phyloP scores from a whole-genome alignment of 176 grass and related monocot genomes.

The Juncus effusus region DNA sequence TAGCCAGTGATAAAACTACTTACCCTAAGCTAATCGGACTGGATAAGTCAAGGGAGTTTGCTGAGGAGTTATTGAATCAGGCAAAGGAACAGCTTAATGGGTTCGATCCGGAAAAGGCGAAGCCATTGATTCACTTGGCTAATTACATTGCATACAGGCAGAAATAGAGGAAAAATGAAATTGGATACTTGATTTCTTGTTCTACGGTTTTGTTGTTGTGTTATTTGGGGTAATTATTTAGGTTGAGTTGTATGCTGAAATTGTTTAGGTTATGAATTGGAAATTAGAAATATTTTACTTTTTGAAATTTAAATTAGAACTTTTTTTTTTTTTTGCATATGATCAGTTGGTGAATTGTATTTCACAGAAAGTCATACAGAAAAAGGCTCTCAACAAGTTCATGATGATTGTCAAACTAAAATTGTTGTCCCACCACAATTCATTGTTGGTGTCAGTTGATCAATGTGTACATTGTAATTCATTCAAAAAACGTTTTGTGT shows the following conservation, averaged over 20 bases:
- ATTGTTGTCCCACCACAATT: no score
- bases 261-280: no score
- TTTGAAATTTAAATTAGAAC: no score
- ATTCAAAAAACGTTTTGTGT: no score
- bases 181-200: slow-evolving; percentile 27
- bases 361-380: no score
- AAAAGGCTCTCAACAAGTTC: no score
- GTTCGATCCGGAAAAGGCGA: slow-evolving; percentile 56
- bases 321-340: no score
- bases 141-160: slow-evolving; percentile 73
- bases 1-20: slow-evolving; percentile 76
- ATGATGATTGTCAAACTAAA: no score
- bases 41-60: slow-evolving; percentile 60
- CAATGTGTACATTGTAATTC: no score
- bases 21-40: slow-evolving; percentile 69
- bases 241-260: slow-evolving; percentile 27
- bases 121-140: slow-evolving; percentile 67
- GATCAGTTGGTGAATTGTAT: no score
- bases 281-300: no score
- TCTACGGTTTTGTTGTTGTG: slow-evolving; percentile 29
- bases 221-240: slow-evolving; percentile 6
- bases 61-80: slow-evolving; percentile 48
- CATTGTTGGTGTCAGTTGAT: no score
- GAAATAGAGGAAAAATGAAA: slow-evolving; percentile 45
- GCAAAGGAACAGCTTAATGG: slow-evolving; percentile 45